Percentiles rank a stretch among this genome's conserved stretches.
These are phyloP conservation scores for Glycyrrhiza uralensis DNA, from an alignment of 306 rosid species.

Conservation along the genomic window DNA sequence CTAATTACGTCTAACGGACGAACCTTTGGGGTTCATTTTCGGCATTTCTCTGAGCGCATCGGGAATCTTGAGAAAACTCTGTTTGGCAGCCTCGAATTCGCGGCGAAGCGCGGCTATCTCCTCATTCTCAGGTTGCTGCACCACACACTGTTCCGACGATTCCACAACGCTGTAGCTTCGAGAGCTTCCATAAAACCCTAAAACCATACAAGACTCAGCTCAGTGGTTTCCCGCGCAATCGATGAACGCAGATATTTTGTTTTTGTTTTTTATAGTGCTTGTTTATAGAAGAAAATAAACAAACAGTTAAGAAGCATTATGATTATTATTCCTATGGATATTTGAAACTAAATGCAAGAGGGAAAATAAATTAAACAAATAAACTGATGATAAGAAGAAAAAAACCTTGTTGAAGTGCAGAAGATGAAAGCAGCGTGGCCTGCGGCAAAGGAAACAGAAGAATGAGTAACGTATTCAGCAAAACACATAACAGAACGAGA, in stretches of 20 bases:
- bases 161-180: conserved; percentile 39
- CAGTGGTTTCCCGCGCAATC: neutral
- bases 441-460: conserved; percentile 25
- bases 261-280: neutral
- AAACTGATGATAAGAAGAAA: neutral
- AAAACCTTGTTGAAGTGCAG: conserved; percentile 45
- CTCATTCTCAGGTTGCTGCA: conserved; percentile 41
- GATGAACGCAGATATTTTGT: neutral
- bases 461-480: conserved; percentile 1
- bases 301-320: conserved; percentile 16
- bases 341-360: too few relatives aligned
- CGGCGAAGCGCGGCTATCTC: conserved; percentile 56
- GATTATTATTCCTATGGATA: neutral
- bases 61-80: conserved; percentile 60
- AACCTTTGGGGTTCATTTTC: conserved; percentile 88
- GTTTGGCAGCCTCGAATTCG: conserved; percentile 64
- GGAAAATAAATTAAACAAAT: neutral
- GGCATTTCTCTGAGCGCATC: conserved; percentile 59
- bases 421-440: conserved; percentile 33
- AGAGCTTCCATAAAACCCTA: conserved; percentile 51
- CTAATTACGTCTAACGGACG: neutral
- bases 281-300: neutral
- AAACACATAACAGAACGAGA: conserved; percentile 1
- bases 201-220: neutral
- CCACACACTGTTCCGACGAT: conserved; percentile 19